Evolutionary conservation across 163 green algal species (phyloP).

Genomic region (Chlorella variabilis): DNA sequence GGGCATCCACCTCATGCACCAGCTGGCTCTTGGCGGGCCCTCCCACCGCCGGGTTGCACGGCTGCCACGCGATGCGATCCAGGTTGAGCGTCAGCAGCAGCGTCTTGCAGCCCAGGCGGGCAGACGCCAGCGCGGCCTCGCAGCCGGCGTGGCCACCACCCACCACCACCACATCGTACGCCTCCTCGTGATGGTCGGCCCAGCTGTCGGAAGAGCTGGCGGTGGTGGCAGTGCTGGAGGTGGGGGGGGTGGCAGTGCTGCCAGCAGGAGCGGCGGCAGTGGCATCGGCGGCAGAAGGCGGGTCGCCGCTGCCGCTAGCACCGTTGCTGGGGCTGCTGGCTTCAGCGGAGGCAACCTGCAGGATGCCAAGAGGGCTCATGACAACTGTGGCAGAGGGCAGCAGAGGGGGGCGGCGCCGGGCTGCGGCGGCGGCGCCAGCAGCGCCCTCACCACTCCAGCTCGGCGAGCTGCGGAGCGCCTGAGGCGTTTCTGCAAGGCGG

Average conservation of each 20-base stretch:
- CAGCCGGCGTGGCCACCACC: slow-evolving; percentile 95
- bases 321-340: too few species aligned
- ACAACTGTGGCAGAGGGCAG: too few species aligned
- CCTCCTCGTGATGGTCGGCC: slow-evolving; percentile 73
- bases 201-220: not conserved
- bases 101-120: slow-evolving; percentile 84
- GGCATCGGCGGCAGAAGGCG: too few species aligned
- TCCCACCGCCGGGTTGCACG: slow-evolving; percentile 97
- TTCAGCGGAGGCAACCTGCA: too few species aligned
- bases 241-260: not conserved
- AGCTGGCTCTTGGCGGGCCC: slow-evolving; percentile 97
- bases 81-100: slow-evolving; percentile 96
- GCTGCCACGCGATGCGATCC: slow-evolving; percentile 97
- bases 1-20: slow-evolving; percentile 96
- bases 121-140: slow-evolving; percentile 94
- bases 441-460: too few species aligned
- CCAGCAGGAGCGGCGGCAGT: not conserved
- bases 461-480: too few species aligned
- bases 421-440: too few species aligned
- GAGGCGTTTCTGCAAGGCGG: too few species aligned
- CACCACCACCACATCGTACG: slow-evolving; percentile 98
- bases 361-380: too few species aligned
- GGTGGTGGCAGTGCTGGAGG: not conserved
- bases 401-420: too few species aligned
- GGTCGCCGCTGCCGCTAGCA: too few species aligned